Evolutionary conservation across 2,329 filamentous ascomycete genomes (phyloP).

Genomic region (Cladosporium halotolerans): DNA sequence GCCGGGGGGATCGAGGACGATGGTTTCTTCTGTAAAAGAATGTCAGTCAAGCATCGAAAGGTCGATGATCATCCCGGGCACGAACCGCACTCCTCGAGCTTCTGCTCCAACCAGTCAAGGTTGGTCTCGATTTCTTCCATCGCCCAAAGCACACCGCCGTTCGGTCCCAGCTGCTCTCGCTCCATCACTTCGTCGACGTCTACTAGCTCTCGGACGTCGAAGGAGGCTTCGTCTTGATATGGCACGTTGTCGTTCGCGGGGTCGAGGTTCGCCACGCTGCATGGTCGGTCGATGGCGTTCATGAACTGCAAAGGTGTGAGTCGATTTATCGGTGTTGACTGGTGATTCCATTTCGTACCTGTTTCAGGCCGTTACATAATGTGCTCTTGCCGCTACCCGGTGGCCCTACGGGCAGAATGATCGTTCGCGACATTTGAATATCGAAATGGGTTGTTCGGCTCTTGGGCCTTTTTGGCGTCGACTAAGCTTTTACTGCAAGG

Average conservation of each 20-base stretch:
- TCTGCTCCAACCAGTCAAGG: constrained; percentile 81
- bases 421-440: too few relatives aligned
- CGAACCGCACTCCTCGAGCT: constrained; percentile 55
- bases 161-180: constrained; percentile 82
- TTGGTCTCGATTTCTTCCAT: constrained; percentile 94
- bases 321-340: background rate
- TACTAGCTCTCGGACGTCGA: constrained; percentile 84
- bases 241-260: constrained; percentile 90
- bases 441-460: too few relatives aligned
- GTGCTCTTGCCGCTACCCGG: constrained; percentile 95
- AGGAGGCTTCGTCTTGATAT: constrained; percentile 65
- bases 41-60: background rate
- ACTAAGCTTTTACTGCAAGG: too few relatives aligned
- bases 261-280: constrained; percentile 92
- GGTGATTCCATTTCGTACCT: constrained; percentile 35
- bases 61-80: background rate
- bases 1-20: constrained; percentile 92
- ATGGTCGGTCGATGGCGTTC: constrained; percentile 88
- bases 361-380: constrained; percentile 98
- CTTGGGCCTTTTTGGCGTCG: too few relatives aligned
- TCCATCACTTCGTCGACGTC: constrained; percentile 94
- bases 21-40: constrained; percentile 63
- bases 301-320: constrained; percentile 53
- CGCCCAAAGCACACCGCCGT: constrained; percentile 87
- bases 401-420: constrained; percentile 53